Conservation (phyloP, 1,139 yeast genomes). For the Taphrina pruni region DNA sequence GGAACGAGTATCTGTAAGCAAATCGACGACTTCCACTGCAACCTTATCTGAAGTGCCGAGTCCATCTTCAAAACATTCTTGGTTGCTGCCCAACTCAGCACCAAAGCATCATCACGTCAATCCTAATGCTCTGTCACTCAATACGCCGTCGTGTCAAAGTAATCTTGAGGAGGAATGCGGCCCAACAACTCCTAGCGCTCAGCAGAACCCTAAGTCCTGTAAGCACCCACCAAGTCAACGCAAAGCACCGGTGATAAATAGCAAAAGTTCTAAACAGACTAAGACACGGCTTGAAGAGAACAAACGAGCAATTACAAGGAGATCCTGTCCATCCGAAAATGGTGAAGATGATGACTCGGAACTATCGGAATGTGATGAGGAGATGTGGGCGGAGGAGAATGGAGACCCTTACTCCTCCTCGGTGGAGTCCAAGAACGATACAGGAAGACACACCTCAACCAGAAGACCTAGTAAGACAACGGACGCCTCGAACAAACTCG, state of each 20-base stretch:
- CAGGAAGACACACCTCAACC: neutral
- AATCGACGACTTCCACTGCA: neutral
- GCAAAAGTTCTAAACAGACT: neutral
- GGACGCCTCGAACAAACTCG: neutral
- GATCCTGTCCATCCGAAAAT: neutral
- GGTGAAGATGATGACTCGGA: slow-evolving; percentile 4
- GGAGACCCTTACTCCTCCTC: neutral
- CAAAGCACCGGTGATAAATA: neutral
- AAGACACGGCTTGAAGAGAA: neutral
- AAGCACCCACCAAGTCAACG: neutral
- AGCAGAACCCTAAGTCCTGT: neutral
- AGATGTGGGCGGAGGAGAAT: slow-evolving; percentile 3
- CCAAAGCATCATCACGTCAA: slow-evolving; percentile 14
- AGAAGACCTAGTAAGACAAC: neutral
- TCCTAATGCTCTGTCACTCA: slow-evolving; percentile 16
- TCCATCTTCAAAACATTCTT: slow-evolving; percentile 11
- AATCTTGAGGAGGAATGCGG: neutral
- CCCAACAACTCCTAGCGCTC: neutral
- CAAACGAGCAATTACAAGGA: neutral
- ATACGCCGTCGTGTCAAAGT: neutral
- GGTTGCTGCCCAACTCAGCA: neutral
- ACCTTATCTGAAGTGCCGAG: neutral
- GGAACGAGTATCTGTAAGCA: neutral
- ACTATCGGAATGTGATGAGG: slow-evolving; percentile 11
- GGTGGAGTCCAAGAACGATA: neutral